Percentiles rank a stretch among this genome's conserved stretches.
Conservation (phyloP, 2,329 filamentous ascomycete genomes). For the Colletotrichum sansevieriae region DNA sequence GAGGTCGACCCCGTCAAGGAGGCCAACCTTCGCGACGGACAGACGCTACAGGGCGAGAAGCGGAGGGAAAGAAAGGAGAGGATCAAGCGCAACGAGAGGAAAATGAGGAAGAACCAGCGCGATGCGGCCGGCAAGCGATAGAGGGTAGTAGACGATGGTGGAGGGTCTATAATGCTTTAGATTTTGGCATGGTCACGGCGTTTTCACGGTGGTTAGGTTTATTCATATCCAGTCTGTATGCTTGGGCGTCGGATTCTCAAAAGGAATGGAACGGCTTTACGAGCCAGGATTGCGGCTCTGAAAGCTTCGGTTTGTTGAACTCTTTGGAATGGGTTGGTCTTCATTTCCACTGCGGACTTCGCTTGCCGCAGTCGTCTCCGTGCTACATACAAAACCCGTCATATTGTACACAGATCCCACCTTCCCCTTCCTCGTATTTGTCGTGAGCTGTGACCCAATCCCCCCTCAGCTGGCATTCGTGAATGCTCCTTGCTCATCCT, state of each 20-base stretch:
- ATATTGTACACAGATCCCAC: conserved; percentile 37
- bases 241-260: conserved; percentile 33
- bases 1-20: conserved; percentile 88
- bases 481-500: conserved; percentile 33
- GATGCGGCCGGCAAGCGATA: conserved; percentile 49
- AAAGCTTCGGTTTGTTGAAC: not conserved
- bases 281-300: conserved; percentile 21
- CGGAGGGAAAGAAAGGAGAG: conserved; percentile 76
- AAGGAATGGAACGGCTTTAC: conserved; percentile 29
- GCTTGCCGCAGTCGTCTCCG: conserved; percentile 8
- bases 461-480: conserved; percentile 20
- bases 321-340: conserved; percentile 4
- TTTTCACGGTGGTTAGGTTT: conserved; percentile 27
- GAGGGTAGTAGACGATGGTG: not conserved
- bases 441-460: conserved; percentile 26
- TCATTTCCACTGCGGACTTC: conserved; percentile 14
- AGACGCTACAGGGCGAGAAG: conserved; percentile 71
- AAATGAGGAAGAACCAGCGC: conserved; percentile 75
- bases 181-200: conserved; percentile 37
- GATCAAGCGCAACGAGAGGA: conserved; percentile 78
- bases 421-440: conserved; percentile 26
- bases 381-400: conserved; percentile 28
- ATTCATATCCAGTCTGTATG: conserved; percentile 31
- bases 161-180: conserved; percentile 32
- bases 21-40: conserved; percentile 71